phyloP scores from a whole-genome alignment of 768 basidiomycete species.

The Cantharellus cinnabarinus region DNA sequence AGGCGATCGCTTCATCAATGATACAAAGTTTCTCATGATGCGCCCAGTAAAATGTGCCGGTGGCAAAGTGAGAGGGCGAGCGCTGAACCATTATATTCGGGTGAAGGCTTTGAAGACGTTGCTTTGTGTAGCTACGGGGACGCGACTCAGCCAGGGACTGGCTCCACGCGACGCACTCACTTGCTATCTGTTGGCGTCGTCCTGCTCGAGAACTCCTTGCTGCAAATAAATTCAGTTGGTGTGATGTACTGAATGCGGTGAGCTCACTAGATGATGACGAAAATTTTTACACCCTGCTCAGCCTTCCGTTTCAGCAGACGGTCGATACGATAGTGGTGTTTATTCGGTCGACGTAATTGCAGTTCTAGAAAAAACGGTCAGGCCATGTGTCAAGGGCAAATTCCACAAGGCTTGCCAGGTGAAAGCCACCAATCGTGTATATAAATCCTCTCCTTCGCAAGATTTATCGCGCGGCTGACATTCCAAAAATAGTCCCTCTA shows the following conservation, averaged over 20 bases:
- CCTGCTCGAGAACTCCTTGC: slow-evolving; percentile 86
- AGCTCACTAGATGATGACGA: slow-evolving; percentile 79
- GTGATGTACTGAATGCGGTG: not conserved
- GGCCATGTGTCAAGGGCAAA: slow-evolving; percentile 3
- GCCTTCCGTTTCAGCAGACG: slow-evolving; percentile 74
- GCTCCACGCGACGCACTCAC: slow-evolving; percentile 20
- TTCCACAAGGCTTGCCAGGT: slow-evolving; percentile 31
- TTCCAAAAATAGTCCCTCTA: slow-evolving; percentile 99
- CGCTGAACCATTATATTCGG: slow-evolving; percentile 91
- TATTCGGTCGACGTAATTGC: slow-evolving; percentile 64
- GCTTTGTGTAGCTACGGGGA: slow-evolving; percentile 58
- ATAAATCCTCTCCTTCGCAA: slow-evolving; percentile 75
- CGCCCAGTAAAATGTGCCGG: slow-evolving; percentile 96
- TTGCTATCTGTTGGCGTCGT: slow-evolving; percentile 91
- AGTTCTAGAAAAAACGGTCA: slow-evolving; percentile 31
- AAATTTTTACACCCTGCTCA: slow-evolving; percentile 87
- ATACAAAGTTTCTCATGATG: slow-evolving; percentile 98
- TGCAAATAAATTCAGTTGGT: slow-evolving; percentile 15
- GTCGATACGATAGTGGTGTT: slow-evolving; percentile 75
- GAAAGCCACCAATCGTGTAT: slow-evolving; percentile 99
- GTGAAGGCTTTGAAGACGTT: slow-evolving; percentile 55
- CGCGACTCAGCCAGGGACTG: too few species aligned
- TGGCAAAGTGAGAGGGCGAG: slow-evolving; percentile 92
- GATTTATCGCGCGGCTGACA: slow-evolving; percentile 68
- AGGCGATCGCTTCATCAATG: slow-evolving; percentile 90